Conservation (phyloP, 305 asterid genomes). For the Rubia peregrina region DNA sequence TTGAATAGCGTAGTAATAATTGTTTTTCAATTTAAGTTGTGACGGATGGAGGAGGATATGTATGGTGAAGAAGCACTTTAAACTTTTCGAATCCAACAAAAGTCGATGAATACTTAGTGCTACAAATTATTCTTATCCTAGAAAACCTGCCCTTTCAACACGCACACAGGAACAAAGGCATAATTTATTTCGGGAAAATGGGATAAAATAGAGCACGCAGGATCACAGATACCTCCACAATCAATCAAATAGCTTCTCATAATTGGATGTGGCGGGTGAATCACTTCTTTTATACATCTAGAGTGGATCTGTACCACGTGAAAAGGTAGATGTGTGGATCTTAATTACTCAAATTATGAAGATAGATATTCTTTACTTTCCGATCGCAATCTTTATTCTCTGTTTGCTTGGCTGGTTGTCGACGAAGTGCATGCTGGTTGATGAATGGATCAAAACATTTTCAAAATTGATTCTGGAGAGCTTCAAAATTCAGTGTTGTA, state of each 20-base stretch:
- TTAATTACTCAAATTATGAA: background rate
- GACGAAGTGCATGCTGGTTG: background rate
- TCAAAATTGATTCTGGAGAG: background rate
- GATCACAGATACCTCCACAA: background rate
- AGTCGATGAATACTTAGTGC: background rate
- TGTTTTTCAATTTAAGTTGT: too few relatives aligned
- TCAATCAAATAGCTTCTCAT: background rate
- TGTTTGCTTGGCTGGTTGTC: background rate
- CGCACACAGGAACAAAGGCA: background rate
- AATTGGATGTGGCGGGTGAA: background rate
- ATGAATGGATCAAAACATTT: background rate
- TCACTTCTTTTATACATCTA: background rate
- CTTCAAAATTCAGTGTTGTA: background rate
- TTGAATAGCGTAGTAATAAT: too few relatives aligned
- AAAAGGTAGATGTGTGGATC: background rate
- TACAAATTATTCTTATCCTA: background rate
- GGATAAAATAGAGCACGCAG: background rate
- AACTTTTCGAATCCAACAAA: background rate
- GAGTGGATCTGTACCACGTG: background rate
- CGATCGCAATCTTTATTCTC: background rate
- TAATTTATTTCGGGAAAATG: too few relatives aligned
- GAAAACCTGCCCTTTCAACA: background rate
- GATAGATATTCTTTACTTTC: background rate
- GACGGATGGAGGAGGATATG: too few relatives aligned
- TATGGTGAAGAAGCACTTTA: too few relatives aligned